Base-by-base conservation (phyloP, 495 filamentous ascomycete genomes). In the Penicillium daleae region DNA sequence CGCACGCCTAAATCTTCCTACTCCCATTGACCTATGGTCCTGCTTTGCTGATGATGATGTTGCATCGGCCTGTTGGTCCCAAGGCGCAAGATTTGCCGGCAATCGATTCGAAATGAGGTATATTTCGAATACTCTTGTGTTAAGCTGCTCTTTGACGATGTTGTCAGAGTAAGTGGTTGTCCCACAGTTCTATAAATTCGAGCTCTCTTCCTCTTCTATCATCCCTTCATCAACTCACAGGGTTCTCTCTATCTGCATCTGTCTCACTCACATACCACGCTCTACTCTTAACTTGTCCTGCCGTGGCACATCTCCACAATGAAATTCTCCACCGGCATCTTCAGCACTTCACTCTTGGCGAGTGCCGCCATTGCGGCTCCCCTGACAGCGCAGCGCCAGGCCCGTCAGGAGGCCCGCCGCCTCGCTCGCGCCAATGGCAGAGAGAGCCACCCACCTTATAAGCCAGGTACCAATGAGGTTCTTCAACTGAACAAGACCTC, bases 241-340 rank as follows among this genome's bases (percentile, higher is more conserved):
- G 2, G 8, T 13, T 22, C 9, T 24, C 8, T 12, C n/a, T 2
- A 22, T 46, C n/a, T 12, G 10, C n/a, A n/a, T n/a, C n/a, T n/a
- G n/a, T n/a, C n/a, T n/a, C n/a, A n/a, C n/a, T n/a, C n/a, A n/a
- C n/a, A n/a, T n/a, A n/a, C n/a, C n/a, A n/a, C n/a, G n/a, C n/a
- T n/a, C n/a, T n/a, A n/a, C n/a, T n/a, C n/a, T n/a, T n/a, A 46
- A 12, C 8, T n/a, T 42, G 12, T 15, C 21, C n/a, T 13, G 19
- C 46, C 13, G 37, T 37, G n/a, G 27, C 5, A 35, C 7, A 22
- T 26, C 15, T 48, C 9, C 56, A 68, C 22, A 10, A 77, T 77
- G 73, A 77, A 74, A 65, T 68, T 74, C 62, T 67, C 68, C 9
- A 54, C 65, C 8, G 26, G 53, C 31, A 26, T 74, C 10, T 10